Base-by-base conservation (phyloP, 441 rosid species). In the Iberis amara region DNA sequence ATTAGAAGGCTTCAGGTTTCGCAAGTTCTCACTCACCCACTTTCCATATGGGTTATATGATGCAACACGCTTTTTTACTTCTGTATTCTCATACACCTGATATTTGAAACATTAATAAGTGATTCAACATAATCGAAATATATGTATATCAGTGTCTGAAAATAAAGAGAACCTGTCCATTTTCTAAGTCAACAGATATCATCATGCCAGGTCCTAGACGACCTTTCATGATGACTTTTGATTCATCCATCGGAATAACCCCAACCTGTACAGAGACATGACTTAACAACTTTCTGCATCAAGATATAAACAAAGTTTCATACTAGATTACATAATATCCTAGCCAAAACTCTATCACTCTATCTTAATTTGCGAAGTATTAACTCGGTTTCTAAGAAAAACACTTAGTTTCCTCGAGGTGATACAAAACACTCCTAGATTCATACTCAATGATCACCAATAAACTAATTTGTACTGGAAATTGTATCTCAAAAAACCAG, bases 181-280 rank as follows among this genome's bases (percentile, higher is more conserved):
- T 73, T 39, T 52, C 76, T 73, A 92, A 75, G 77, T 92, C 97
- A 62, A 83, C 99, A 59, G 92, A 50, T 68, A 92, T 89, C 99
- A 92, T 92, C 99, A 92, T 92, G 73, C 99, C 99, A 39, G 99
- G 99, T 56, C 99, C 99, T 43, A 92, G 78, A 52, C 97, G 95
- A 43, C 97, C 99, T 72, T 92, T 92, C 92, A 79, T 79, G 11
- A 67, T 82, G 47, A 92, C 81, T 75, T 88, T 92, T 48, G 94
- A 83, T 73, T 92, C 99, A 68, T 92, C 96, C 84, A 92, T 79
- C 11, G 99, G 97, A 53, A 92, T 51, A 71, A 92, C 99, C 59
- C 99, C 99, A 64, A 92, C 99, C 99, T 92, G 73, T 50, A 55
- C 36, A 68, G 69, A 44, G 60, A 68, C 27, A 12, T 55, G 36